Evolutionary conservation across 768 basidiomycete genomes (phyloP), one percentile per base, ranked within the genome.

Genomic region (Termitomyces sp.): DNA sequence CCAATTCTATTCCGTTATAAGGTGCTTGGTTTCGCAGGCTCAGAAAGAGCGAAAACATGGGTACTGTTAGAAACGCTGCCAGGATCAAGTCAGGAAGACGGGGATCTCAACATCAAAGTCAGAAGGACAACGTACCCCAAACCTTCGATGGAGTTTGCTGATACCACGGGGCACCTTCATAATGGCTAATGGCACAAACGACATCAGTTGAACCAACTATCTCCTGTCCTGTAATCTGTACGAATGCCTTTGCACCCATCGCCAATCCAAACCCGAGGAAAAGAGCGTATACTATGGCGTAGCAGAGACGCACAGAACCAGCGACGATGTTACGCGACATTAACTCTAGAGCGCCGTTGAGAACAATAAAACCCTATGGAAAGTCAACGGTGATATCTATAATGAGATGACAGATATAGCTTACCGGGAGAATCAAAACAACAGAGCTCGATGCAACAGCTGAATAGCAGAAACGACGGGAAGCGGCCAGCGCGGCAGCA

Each of bases 221-320:
- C 48, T 49, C 48, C 16, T 49, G 31, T 49, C 48, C 48, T 31
- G 48, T 49, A 12, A 49, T 33, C 31, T 49, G 48, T 9, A 49
- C 31, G n/a, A 55, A 42, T n/a, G 48, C 48, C 24, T 49, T 49
- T 49, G 31, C 48, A 2, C 48, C 48, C 48, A 94, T 90, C 0
- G 90, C 83, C 11, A 93, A 82, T 5, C 93, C 93, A 68, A 95
- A 91, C 0, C 88, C 87, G 8, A 89, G 76, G 69, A 87, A 87
- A 18, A 87, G 76, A n/a, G 88, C 86, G 67, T 94, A 95, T 58
- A 89, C 80, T 54, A 90, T 77, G 27, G 89, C 82, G 66, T 89
- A 94, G 63, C 89, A 89, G 16, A 94, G 77, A 41, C 91, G 81
- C 34, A 94, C 91, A 12, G 90, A 87, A n/a, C 93, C 91, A 0